Evolutionary conservation across 1,139 yeast species (phyloP).

Genomic region (Lodderomyces pseudojiufengensis): DNA sequence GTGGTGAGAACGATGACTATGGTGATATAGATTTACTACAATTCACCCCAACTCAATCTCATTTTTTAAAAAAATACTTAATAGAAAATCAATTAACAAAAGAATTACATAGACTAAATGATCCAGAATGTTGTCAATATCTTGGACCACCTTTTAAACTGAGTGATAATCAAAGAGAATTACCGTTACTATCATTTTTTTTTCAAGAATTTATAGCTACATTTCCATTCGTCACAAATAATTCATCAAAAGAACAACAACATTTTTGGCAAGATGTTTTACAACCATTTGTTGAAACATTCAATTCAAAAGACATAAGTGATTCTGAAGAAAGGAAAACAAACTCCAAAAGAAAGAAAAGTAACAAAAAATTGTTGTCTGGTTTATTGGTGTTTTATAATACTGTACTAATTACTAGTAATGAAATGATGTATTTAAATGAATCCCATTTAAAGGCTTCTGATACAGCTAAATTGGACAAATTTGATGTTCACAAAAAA

Average conservation of each 20-base stretch:
- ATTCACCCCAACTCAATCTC: conserved; percentile 45
- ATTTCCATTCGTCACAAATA: conserved; percentile 69
- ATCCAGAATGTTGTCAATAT: conserved; percentile 54
- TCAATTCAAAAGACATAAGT: conserved; percentile 64
- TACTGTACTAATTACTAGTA: conserved; percentile 65
- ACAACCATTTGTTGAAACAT: conserved; percentile 75
- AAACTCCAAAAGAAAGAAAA: conserved; percentile 66
- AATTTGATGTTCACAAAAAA: conserved; percentile 20
- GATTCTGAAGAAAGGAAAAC: conserved; percentile 71
- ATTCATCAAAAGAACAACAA: conserved; percentile 41
- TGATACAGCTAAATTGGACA: conserved; percentile 51
- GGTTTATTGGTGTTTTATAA: conserved; percentile 66
- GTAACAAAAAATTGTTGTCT: conserved; percentile 56
- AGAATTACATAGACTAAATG: conserved; percentile 59
- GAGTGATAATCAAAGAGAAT: conserved; percentile 23
- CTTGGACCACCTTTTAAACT: conserved; percentile 71
- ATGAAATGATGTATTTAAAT: conserved; percentile 51
- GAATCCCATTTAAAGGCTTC: conserved; percentile 44
- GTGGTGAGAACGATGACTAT: no score
- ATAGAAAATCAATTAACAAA: conserved; percentile 55
- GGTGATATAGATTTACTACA: no score
- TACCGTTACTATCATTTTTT: conserved; percentile 69
- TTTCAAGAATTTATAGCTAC: conserved; percentile 58
- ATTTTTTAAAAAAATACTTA: conserved; percentile 78
- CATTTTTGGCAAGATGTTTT: conserved; percentile 75